A percentile compares a stretch with the other conserved stretches of the same genome.
phyloP scores from a whole-genome alignment of 2,329 filamentous ascomycete species.

The Albifimbria verrucaria region DNA sequence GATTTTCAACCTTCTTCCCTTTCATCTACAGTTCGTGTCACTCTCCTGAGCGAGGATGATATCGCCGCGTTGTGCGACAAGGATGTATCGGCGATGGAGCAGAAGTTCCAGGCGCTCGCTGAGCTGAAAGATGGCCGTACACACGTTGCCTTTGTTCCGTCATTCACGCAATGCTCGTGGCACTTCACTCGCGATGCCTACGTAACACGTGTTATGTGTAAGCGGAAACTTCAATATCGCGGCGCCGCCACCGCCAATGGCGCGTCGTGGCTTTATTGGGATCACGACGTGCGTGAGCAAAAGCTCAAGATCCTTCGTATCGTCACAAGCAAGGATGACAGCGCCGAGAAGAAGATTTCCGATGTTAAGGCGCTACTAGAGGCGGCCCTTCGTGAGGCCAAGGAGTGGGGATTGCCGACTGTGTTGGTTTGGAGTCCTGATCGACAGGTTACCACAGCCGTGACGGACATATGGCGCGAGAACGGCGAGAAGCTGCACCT shows the following conservation, averaged over 20 bases:
- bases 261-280: neutral
- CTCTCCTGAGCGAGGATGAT: neutral
- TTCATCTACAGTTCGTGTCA: neutral
- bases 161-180: slow-evolving; percentile 1
- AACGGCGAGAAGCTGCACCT: neutral
- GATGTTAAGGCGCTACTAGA: neutral
- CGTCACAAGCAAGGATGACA: neutral
- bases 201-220: neutral
- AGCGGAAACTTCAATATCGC: neutral
- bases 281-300: neutral
- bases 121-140: neutral
- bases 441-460: neutral
- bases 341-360: neutral
- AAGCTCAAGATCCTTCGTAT: slow-evolving; percentile 2
- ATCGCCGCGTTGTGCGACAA: neutral
- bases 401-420: neutral
- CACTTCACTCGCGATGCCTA: slow-evolving; percentile 1
- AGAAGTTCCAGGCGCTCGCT: neutral
- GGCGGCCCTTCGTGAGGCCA: neutral
- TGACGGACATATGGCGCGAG: neutral
- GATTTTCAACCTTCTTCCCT: neutral
- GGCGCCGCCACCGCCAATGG: slow-evolving; percentile 1
- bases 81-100: neutral
- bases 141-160: neutral
- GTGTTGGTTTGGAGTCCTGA: neutral